Evolutionary conservation across 345 rosid genomes (phyloP).

Genomic region (Lepidium aucheri): DNA sequence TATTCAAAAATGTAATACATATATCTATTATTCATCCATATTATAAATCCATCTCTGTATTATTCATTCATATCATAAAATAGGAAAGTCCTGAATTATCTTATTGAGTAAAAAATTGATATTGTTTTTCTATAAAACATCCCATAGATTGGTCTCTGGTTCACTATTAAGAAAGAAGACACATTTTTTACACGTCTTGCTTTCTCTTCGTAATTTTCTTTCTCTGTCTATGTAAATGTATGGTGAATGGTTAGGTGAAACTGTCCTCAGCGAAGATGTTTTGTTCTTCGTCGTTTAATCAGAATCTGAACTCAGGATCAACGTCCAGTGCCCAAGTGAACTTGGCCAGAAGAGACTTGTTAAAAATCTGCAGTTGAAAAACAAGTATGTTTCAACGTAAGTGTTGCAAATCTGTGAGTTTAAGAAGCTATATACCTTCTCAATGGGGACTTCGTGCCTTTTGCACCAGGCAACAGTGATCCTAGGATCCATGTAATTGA

Average conservation of each 20-base stretch:
- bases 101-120: not conserved
- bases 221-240: slow-evolving; percentile 9
- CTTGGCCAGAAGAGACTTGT: slow-evolving; percentile 54
- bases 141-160: not conserved
- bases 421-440: slow-evolving; percentile 51
- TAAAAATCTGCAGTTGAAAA: slow-evolving; percentile 16
- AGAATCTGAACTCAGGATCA: slow-evolving; percentile 95
- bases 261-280: slow-evolving; percentile 3
- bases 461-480: slow-evolving; percentile 98
- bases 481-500: slow-evolving; percentile 95
- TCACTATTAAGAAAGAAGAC: slow-evolving; percentile 16
- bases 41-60: not conserved
- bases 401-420: not conserved
- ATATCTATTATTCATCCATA: not conserved
- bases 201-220: not conserved
- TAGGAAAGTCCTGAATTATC: not conserved
- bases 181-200: not conserved
- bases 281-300: slow-evolving; percentile 7
- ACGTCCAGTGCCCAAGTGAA: slow-evolving; percentile 98
- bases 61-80: too few species aligned
- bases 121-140: slow-evolving; percentile 6
- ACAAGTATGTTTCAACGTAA: not conserved
- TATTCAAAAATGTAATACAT: not conserved
- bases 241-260: slow-evolving; percentile 29
- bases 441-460: slow-evolving; percentile 92